Conservation (phyloP, 371 early-diverging fungal species). For the Batkoa obscura region DNA sequence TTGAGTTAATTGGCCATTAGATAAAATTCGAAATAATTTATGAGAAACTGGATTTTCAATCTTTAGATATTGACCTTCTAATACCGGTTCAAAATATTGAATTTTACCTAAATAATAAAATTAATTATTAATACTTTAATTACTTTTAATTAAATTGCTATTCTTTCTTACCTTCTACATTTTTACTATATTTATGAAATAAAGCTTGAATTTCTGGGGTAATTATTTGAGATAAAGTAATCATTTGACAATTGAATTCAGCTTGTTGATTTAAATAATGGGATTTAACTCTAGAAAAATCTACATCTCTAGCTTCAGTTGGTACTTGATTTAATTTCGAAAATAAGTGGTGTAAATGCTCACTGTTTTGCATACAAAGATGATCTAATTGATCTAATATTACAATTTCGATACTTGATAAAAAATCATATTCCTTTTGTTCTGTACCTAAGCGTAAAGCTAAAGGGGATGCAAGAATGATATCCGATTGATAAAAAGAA, state of each 20-base stretch:
- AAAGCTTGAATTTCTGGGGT: no score
- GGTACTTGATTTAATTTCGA: conserved; percentile 71
- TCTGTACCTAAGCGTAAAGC: conserved; percentile 72
- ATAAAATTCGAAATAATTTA: neutral
- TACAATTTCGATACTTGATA: conserved; percentile 79
- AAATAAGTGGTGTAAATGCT: conserved; percentile 72
- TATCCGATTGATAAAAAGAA: conserved; percentile 74
- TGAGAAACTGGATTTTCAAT: neutral
- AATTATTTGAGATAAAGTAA: no score
- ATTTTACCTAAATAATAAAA: neutral
- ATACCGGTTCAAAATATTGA: neutral
- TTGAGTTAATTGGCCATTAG: conserved; percentile 20
- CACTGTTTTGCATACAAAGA: conserved; percentile 96
- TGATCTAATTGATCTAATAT: conserved; percentile 73
- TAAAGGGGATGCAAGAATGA: conserved; percentile 82
- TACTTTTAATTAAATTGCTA: no score
- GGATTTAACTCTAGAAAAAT: conserved; percentile 77
- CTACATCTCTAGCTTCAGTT: conserved; percentile 68
- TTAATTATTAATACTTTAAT: neutral
- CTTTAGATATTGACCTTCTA: neutral
- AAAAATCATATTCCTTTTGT: conserved; percentile 72
- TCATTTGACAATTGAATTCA: neutral
- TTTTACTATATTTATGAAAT: no score
- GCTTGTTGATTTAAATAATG: conserved; percentile 66
- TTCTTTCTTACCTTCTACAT: no score